Percentiles rank a stretch among this genome's conserved stretches.
Conservation (phyloP, 2,329 filamentous ascomycete species). For the Tricladium varicosporioides region DNA sequence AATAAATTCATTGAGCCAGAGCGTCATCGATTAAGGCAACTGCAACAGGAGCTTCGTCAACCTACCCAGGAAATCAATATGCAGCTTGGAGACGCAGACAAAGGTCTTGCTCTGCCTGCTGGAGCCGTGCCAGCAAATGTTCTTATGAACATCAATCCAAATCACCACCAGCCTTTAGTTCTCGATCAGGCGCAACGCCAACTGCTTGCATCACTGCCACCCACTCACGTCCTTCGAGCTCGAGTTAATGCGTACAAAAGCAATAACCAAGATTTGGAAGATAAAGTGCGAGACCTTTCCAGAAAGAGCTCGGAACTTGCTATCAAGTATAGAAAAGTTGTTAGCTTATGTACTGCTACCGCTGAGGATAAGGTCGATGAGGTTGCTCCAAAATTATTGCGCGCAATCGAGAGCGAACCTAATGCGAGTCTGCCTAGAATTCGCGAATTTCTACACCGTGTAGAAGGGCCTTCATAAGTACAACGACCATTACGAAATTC, state of each 20-base stretch:
- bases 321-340: conserved; percentile 82
- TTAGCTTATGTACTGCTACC: conserved; percentile 81
- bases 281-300: conserved; percentile 68
- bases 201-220: conserved; percentile 49
- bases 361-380: conserved; percentile 74
- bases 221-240: conserved; percentile 60
- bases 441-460: conserved; percentile 74
- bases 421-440: conserved; percentile 75
- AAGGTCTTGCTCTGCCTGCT: conserved; percentile 25
- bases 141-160: conserved; percentile 26
- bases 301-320: conserved; percentile 81
- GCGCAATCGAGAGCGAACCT: conserved; percentile 86
- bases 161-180: conserved; percentile 41
- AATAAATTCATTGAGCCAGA: conserved; percentile 71
- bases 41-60: conserved; percentile 47
- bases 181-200: conserved; percentile 41
- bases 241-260: conserved; percentile 67
- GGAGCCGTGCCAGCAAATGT: conserved; percentile 25
- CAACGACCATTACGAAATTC: no score
- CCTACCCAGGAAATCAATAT: conserved; percentile 54
- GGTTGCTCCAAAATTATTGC: conserved; percentile 73
- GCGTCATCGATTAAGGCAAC: conserved; percentile 49
- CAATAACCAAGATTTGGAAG: conserved; percentile 65
- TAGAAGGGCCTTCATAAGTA: conserved; percentile 43
- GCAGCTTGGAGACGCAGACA: conserved; percentile 36